Conservation (phyloP, 2,329 filamentous ascomycete genomes). For the Exutisphaerella laricina region DNA sequence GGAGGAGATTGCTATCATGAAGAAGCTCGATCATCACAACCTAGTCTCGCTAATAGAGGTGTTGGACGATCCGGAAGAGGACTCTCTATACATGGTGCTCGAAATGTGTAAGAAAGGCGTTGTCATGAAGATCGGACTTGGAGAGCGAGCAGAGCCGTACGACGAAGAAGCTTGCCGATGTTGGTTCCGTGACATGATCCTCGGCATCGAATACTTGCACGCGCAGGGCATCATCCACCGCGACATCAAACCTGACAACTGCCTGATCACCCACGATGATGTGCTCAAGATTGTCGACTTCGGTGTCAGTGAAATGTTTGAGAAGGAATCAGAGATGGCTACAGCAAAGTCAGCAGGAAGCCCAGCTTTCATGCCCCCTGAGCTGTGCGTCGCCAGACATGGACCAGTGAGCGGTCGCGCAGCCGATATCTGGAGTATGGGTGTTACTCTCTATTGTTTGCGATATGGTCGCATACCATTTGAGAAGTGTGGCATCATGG, state of each 20-base stretch:
- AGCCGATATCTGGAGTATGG: conserved; percentile 98
- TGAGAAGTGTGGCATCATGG: conserved; percentile 68
- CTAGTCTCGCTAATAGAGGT: conserved; percentile 92
- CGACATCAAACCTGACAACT: conserved; percentile 97
- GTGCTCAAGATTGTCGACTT: conserved; percentile 98
- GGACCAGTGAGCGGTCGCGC: conserved; percentile 82
- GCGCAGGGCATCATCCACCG: conserved; percentile 91
- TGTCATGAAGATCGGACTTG: conserved; percentile 91
- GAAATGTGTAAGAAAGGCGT: conserved; percentile 99
- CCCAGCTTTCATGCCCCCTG: conserved; percentile 88
- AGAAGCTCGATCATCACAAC: conserved; percentile 92
- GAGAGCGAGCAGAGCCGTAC: conserved; percentile 76
- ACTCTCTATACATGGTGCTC: conserved; percentile 96
- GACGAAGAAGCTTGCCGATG: conserved; percentile 72
- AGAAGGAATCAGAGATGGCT: conserved; percentile 79
- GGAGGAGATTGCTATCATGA: conserved; percentile 98
- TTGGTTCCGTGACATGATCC: conserved; percentile 91
- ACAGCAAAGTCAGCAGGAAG: conserved; percentile 91
- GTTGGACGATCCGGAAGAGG: conserved; percentile 88
- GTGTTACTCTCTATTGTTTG: conserved; percentile 87
- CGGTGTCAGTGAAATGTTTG: conserved; percentile 98
- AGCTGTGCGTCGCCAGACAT: conserved; percentile 81
- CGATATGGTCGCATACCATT: conserved; percentile 87
- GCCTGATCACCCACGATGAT: conserved; percentile 81
- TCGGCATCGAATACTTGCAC: conserved; percentile 94